These are phyloP conservation scores for Rhynchosporium secalis DNA, from an alignment of 2,329 filamentous ascomycete species.

Conservation along the genomic window DNA sequence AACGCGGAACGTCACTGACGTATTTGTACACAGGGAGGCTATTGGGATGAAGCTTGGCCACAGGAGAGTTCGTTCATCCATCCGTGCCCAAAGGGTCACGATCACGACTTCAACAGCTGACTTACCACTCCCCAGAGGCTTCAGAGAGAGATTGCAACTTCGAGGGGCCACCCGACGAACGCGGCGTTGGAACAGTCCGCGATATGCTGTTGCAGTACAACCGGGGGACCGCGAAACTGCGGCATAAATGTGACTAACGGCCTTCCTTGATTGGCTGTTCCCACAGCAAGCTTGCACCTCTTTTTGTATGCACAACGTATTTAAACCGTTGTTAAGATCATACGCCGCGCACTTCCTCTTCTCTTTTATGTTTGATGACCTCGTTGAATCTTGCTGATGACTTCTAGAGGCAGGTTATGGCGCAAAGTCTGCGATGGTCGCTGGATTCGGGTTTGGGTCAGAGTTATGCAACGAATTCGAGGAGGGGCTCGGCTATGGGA, in stretches of 20 bases:
- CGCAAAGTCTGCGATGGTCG: background rate
- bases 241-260: slow-evolving; percentile 1
- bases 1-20: background rate
- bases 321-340: background rate
- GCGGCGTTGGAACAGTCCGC: background rate
- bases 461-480: background rate
- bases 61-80: background rate
- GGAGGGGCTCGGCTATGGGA: background rate
- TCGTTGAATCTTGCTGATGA: background rate
- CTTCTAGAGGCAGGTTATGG: background rate
- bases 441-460: background rate
- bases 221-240: background rate
- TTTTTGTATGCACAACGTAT: background rate
- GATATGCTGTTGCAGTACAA: slow-evolving; percentile 1
- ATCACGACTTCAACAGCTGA: background rate
- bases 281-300: background rate
- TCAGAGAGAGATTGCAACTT: slow-evolving; percentile 3
- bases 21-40: background rate
- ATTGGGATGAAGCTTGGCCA: slow-evolving; percentile 5
- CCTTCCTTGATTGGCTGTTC: background rate
- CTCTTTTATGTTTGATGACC: background rate
- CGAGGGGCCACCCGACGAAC: slow-evolving; percentile 1
- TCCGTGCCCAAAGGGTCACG: no score
- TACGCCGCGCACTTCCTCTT: background rate
- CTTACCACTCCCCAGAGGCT: background rate